Evolutionary conservation across 306 rosid species (phyloP).

Genomic region (Prunus salicina): DNA sequence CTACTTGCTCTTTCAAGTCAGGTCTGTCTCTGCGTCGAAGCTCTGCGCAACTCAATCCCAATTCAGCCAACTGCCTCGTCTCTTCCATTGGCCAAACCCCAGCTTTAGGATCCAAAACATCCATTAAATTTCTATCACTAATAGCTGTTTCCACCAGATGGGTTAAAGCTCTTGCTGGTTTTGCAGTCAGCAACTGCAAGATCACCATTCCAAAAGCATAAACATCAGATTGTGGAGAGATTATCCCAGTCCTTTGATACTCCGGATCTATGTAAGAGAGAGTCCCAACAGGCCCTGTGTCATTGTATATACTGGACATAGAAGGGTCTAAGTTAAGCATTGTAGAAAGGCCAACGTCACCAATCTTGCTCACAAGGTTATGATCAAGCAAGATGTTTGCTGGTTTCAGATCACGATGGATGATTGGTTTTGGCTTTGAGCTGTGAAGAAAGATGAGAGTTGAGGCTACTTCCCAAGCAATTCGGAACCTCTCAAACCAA

Average conservation of each 20-base stretch:
- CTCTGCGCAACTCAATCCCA: conserved; percentile 84
- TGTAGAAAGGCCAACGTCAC: conserved; percentile 86
- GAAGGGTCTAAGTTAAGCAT: conserved; percentile 56
- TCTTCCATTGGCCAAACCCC: conserved; percentile 88
- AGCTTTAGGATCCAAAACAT: conserved; percentile 68
- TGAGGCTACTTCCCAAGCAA: conserved; percentile 97
- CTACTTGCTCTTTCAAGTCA: conserved; percentile 61
- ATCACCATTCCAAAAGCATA: conserved; percentile 95
- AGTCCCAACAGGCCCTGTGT: conserved; percentile 81
- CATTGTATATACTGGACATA: conserved; percentile 43
- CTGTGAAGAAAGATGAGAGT: conserved; percentile 87
- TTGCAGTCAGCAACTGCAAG: conserved; percentile 79
- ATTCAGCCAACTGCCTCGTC: conserved; percentile 57
- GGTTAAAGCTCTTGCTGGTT: conserved; percentile 73
- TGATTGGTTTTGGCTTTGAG: conserved; percentile 81
- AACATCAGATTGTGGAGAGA: conserved; percentile 83
- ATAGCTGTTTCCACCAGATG: conserved; percentile 81
- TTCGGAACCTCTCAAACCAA: conserved; percentile 87
- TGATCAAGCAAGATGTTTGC: conserved; percentile 88
- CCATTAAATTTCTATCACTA: conserved; percentile 34
- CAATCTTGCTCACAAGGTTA: conserved; percentile 86
- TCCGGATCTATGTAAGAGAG: conserved; percentile 92
- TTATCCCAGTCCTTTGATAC: conserved; percentile 75
- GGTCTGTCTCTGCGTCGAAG: conserved; percentile 87
- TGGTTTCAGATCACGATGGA: conserved; percentile 94